Evolutionary conservation across 805 yeast genomes (phyloP), one percentile per base, ranked within the genome.

Genomic region (Myxozyma udenii): DNA sequence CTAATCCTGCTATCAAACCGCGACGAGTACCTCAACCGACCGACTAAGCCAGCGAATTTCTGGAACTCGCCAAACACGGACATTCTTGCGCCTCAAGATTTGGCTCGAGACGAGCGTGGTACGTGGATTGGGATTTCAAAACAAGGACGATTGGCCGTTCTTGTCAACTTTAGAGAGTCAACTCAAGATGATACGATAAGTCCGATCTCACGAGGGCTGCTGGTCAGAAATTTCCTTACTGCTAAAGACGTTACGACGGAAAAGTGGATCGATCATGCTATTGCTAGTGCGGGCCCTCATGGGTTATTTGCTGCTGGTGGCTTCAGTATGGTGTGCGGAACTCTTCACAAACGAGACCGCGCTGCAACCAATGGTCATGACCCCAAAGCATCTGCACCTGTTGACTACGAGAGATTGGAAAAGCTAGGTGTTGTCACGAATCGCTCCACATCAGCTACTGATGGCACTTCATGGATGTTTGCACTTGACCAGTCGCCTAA

Each of bases 71-170:
- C 59, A 3, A 28, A 53, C 21, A 21, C n/a, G 19, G 49, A 55
- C 26, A 44, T 58, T 6, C 24, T 57, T 25, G 51, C 53, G 3
- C 97, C 97, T 0, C 69, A 75, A 35, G 97, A 91, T 66, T 66
- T 85, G 61, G 87, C 83, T 0, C 68, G 89, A 32, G 68, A 73
- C 1, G 89, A 81, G 49, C 87, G 80, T 57, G 97, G 98, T 1
- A 87, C 97, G 0, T 93, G 98, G 98, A 79, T 87, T 1, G 97
- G 95, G 0, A 76, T 85, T 1, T 75, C 80, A 37, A 71, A 71
- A 26, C 64, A 61, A 2, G 87, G 87, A 0, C 74, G 76, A 53
- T 51, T 90, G 1, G 85, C 95, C 0, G 85, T 85, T 1, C 74
- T 91, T 24, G 82, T 93, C 16, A 91, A 91, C 65, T 81, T 79